phyloP scores from a whole-genome alignment of 306 rosid genomes.

The Prunus persica region Prunus_persica_NCBIv2 NC_034014.1:6790501-6791000 shows the following conservation, averaged over 20 bases:
- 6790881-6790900: constrained; percentile 84
- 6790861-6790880: constrained; percentile 52
- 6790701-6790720: not conserved
- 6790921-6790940: constrained; percentile 81
- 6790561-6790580: not conserved
- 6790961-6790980: constrained; percentile 91
- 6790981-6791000: constrained; percentile 93
- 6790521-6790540: constrained; percentile 4
- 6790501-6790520: constrained; percentile 74
- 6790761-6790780: not conserved
- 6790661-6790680: not conserved
- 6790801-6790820: not conserved
- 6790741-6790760: not conserved
- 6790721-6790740: not conserved
- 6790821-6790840: not conserved
- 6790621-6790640: not conserved
- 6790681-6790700: too few species aligned
- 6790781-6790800: not conserved
- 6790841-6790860: not conserved
- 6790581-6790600: not conserved
- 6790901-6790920: constrained; percentile 80
- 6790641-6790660: too few species aligned
- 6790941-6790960: constrained; percentile 78
- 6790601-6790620: not conserved
- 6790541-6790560: not conserved